These are phyloP conservation scores for Beauveria caledonica DNA, from an alignment of 2,329 filamentous ascomycete species.

Conservation along the genomic window DNA sequence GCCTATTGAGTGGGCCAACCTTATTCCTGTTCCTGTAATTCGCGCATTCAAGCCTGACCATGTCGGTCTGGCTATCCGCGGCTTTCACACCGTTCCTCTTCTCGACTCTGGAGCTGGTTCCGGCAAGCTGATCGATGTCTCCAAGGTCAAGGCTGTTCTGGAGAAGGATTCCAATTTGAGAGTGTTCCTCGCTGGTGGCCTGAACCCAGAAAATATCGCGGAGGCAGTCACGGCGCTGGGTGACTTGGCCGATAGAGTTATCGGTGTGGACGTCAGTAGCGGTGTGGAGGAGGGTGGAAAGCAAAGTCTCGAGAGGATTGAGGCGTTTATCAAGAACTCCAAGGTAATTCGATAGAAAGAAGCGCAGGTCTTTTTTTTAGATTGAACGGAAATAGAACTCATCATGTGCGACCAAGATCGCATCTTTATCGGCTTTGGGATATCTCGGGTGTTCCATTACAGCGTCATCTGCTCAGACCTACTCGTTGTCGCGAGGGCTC, in stretches of 20 bases:
- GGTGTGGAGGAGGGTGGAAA: constrained; percentile 79
- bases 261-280: constrained; percentile 88
- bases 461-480: too few species aligned
- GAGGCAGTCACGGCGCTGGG: constrained; percentile 57
- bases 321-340: constrained; percentile 66
- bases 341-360: constrained; percentile 47
- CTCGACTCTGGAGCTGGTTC: constrained; percentile 83
- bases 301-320: constrained; percentile 76
- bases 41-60: constrained; percentile 73
- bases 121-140: constrained; percentile 67
- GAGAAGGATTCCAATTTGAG: constrained; percentile 60
- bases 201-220: constrained; percentile 71
- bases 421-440: not conserved
- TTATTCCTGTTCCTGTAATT: constrained; percentile 90
- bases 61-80: constrained; percentile 61
- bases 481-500: not conserved
- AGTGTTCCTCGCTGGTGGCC: constrained; percentile 76
- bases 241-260: constrained; percentile 50
- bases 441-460: not conserved
- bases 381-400: not conserved
- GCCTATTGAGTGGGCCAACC: constrained; percentile 79
- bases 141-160: constrained; percentile 59
- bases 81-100: constrained; percentile 75
- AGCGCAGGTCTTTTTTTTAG: too few species aligned
- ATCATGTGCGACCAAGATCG: not conserved